Percentiles rank a stretch among this genome's conserved stretches.
phyloP scores from a whole-genome alignment of 352 stramenopile genomes.

The Elongisporangium senticosum region DNA sequence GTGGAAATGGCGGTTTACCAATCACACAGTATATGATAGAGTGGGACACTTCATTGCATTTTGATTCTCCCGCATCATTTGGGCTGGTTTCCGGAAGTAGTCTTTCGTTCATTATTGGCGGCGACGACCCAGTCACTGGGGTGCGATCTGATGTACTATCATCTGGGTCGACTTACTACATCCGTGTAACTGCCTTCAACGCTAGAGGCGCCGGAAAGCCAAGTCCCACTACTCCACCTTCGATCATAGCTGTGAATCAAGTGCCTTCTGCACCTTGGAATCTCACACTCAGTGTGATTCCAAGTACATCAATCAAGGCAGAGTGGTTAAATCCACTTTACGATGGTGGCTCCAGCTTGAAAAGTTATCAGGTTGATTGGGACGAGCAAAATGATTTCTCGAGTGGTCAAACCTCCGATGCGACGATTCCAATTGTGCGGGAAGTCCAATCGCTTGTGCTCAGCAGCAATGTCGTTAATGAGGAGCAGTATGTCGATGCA shows the following conservation, averaged over 20 bases:
- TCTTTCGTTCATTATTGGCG: conserved; percentile 87
- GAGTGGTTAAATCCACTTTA: conserved; percentile 86
- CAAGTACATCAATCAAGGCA: conserved; percentile 71
- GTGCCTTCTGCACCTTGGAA: conserved; percentile 53
- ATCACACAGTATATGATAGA: conserved; percentile 96
- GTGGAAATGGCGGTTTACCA: conserved; percentile 86
- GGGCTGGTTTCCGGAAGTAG: conserved; percentile 41
- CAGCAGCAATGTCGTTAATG: conserved; percentile 77
- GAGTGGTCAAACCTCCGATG: conserved; percentile 61
- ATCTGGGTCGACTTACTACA: conserved; percentile 66
- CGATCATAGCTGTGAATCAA: conserved; percentile 51
- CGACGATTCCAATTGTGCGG: conserved; percentile 81
- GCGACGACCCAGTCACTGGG: conserved; percentile 91
- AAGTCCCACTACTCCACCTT: conserved; percentile 29
- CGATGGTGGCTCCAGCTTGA: conserved; percentile 87
- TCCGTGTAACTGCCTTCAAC: conserved; percentile 79
- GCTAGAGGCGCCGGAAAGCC: conserved; percentile 57
- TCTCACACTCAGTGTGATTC: conserved; percentile 41
- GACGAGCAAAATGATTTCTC: conserved; percentile 75
- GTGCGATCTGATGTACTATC: conserved; percentile 80
- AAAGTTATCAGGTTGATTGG: conserved; percentile 73
- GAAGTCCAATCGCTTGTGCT: conserved; percentile 89
- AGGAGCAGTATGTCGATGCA: conserved; percentile 92
- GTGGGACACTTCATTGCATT: conserved; percentile 87
- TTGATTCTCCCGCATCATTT: conserved; percentile 85